Evolutionary conservation across 805 yeast genomes (phyloP).

Genomic region (Yueomyces sinensis): DNA sequence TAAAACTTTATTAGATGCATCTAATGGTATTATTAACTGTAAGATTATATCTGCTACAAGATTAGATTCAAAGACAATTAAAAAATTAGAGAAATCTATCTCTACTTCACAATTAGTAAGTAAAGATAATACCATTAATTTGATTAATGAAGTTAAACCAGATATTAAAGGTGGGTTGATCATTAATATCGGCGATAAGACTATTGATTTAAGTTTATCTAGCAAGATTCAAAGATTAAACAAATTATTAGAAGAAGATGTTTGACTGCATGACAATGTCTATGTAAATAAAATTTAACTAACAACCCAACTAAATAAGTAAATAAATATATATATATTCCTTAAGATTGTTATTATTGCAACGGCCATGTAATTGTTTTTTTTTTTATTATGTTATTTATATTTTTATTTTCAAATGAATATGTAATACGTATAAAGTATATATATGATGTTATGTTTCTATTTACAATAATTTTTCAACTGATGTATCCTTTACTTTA

Average conservation of each 20-base stretch:
- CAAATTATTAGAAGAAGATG: slow-evolving; percentile 74
- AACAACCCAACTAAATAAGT: background rate
- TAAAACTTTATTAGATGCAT: slow-evolving; percentile 69
- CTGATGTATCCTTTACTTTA: no score
- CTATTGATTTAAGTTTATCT: slow-evolving; percentile 85
- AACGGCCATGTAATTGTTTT: no score
- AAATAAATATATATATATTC: background rate
- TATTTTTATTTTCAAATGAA: no score
- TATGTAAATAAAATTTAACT: no score
- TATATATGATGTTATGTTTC: no score
- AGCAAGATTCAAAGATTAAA: slow-evolving; percentile 79
- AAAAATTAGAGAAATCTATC: slow-evolving; percentile 68
- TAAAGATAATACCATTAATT: slow-evolving; percentile 69
- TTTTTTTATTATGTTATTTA: no score
- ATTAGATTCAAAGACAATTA: slow-evolving; percentile 67
- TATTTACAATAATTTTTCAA: no score
- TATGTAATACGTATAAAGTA: no score
- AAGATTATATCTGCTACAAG: slow-evolving; percentile 79
- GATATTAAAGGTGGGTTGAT: slow-evolving; percentile 91
- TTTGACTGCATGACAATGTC: no score
- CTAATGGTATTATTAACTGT: slow-evolving; percentile 87
- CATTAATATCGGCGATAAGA: slow-evolving; percentile 92
- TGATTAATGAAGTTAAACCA: slow-evolving; percentile 73
- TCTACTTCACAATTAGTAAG: slow-evolving; percentile 73
- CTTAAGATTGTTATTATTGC: background rate